Percentiles rank a stretch among this genome's conserved stretches.
Conservation (phyloP, 1,139 yeast genomes). For the Wickerhamomyces sp. region DNA sequence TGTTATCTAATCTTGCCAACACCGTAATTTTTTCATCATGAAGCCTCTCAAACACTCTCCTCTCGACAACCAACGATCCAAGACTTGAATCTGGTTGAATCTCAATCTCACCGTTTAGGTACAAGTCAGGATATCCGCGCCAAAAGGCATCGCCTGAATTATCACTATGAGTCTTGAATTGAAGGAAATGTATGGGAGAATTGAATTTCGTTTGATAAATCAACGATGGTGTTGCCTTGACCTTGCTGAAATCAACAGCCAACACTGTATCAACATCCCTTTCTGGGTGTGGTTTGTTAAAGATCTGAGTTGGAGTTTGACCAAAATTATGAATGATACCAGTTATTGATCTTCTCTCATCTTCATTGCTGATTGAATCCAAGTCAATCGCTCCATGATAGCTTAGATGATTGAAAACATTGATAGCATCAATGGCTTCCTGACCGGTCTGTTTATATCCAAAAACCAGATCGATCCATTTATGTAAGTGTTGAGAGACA, state of each 20-base stretch:
- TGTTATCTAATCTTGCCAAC: slow-evolving; percentile 20
- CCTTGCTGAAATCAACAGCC: slow-evolving; percentile 4
- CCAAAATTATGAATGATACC: slow-evolving; percentile 89
- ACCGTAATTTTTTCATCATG: slow-evolving; percentile 26
- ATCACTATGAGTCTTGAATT: slow-evolving; percentile 22
- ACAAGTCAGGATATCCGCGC: slow-evolving; percentile 34
- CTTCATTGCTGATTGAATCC: slow-evolving; percentile 65
- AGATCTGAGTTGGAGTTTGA: slow-evolving; percentile 75
- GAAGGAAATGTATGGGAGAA: slow-evolving; percentile 19
- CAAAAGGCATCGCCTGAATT: slow-evolving; percentile 24
- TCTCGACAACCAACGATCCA: slow-evolving; percentile 24
- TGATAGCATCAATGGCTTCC: slow-evolving; percentile 57
- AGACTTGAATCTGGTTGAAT: slow-evolving; percentile 14
- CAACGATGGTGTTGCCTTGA: slow-evolving; percentile 18
- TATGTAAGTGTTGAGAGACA: slow-evolving; percentile 67
- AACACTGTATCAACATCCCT: slow-evolving; percentile 28
- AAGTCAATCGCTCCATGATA: slow-evolving; percentile 79
- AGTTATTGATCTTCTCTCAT: slow-evolving; percentile 68
- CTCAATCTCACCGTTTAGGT: slow-evolving; percentile 26
- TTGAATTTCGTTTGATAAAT: slow-evolving; percentile 23
- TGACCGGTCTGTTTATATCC: slow-evolving; percentile 74
- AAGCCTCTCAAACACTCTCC: slow-evolving; percentile 21
- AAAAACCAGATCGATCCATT: slow-evolving; percentile 81
- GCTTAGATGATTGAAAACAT: slow-evolving; percentile 77
- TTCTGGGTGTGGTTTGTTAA: slow-evolving; percentile 57